Evolutionary conservation across 2,329 filamentous ascomycete genomes (phyloP).

Genomic region (Colletotrichum truncatum): DNA sequence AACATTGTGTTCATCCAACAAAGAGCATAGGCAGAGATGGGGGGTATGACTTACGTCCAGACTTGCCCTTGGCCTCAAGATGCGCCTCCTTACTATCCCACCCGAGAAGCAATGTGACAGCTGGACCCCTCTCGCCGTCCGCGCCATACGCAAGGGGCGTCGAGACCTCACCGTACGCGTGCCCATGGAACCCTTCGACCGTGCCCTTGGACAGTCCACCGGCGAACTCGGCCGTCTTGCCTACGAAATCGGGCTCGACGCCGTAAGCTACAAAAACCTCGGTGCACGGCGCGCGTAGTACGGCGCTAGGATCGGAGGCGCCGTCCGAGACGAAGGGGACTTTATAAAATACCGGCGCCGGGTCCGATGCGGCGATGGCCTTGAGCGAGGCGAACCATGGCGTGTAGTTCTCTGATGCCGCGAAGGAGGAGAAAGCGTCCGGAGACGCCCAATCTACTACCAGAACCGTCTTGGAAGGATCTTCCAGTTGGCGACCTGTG

Average conservation of each 20-base stretch:
- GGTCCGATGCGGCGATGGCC: slow-evolving; percentile 34
- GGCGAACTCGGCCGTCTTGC: slow-evolving; percentile 36
- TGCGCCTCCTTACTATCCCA: slow-evolving; percentile 52
- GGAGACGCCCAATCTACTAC: slow-evolving; percentile 45
- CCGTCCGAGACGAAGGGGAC: slow-evolving; percentile 14
- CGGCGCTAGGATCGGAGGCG: slow-evolving; percentile 30
- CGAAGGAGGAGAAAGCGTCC: slow-evolving; percentile 47
- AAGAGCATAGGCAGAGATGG: not conserved
- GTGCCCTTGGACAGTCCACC: slow-evolving; percentile 36
- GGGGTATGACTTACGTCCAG: slow-evolving; percentile 33
- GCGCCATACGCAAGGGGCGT: slow-evolving; percentile 38
- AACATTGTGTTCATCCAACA: not conserved
- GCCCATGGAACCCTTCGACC: slow-evolving; percentile 41
- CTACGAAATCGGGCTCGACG: slow-evolving; percentile 35
- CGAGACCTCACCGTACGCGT: slow-evolving; percentile 43
- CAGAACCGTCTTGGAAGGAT: slow-evolving; percentile 42
- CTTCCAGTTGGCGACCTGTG: slow-evolving; percentile 45
- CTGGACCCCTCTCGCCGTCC: slow-evolving; percentile 38
- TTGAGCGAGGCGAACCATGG: slow-evolving; percentile 49
- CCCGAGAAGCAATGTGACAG: slow-evolving; percentile 45
- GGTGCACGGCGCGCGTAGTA: slow-evolving; percentile 46
- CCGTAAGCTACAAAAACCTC: slow-evolving; percentile 48
- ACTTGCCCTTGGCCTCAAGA: slow-evolving; percentile 36
- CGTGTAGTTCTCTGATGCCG: slow-evolving; percentile 49
- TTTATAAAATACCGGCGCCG: slow-evolving; percentile 35